Evolutionary conservation across 192 early-diverging fungal genomes (phyloP).

Genomic region (Umbelopsis sp.): DNA sequence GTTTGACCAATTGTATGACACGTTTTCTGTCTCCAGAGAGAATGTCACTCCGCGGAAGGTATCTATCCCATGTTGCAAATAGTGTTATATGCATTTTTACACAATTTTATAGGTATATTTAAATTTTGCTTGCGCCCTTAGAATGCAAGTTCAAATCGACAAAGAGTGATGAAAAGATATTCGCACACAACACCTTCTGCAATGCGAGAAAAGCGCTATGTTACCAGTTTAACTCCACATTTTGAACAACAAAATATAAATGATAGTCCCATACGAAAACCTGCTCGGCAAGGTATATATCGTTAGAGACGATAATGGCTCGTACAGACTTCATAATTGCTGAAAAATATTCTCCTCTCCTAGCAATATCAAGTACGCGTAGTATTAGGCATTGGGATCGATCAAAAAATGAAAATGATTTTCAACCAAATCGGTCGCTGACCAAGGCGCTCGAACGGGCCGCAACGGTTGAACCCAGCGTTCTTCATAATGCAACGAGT

Average conservation of each 20-base stretch:
- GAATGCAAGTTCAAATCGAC: neutral
- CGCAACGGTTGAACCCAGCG: neutral
- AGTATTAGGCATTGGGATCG: neutral
- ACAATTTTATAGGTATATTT: too few relatives aligned
- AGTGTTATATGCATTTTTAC: too few relatives aligned
- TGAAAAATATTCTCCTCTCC: too few relatives aligned
- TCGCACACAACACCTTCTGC: neutral
- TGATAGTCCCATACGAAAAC: neutral
- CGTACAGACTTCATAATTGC: too few relatives aligned
- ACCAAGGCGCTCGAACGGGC: neutral
- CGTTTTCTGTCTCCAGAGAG: neutral
- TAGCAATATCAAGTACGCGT: neutral
- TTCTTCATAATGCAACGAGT: neutral
- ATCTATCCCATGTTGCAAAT: neutral
- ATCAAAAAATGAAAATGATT: neutral
- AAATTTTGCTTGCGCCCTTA: neutral
- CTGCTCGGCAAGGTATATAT: neutral
- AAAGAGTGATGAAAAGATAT: neutral
- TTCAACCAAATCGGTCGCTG: constrained; percentile 2
- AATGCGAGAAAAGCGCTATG: neutral
- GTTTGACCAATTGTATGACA: constrained; percentile 12
- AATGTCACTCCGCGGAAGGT: neutral
- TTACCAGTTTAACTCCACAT: neutral
- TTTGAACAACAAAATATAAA: neutral
- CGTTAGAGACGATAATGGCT: too few relatives aligned